A percentile compares a stretch with the other conserved stretches of the same genome.
Evolutionary conservation across 2,329 filamentous ascomycete genomes (phyloP).

Genomic region (Moelleriella libera): DNA sequence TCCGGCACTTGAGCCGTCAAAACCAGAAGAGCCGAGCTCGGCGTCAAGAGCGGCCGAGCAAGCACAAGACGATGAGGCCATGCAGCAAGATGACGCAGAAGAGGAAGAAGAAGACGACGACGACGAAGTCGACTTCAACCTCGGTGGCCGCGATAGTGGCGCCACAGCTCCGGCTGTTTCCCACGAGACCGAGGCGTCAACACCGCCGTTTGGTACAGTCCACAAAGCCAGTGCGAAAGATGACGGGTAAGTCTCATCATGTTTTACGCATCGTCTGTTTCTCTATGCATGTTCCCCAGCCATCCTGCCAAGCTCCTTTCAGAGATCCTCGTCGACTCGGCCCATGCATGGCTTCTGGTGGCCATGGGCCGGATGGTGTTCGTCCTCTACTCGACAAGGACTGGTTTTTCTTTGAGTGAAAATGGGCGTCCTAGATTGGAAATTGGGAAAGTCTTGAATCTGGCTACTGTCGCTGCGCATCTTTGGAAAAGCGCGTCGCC

Average conservation of each 20-base stretch:
- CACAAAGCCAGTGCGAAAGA: slow-evolving; percentile 50
- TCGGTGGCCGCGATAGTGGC: slow-evolving; percentile 27
- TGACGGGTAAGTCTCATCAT: slow-evolving; percentile 24
- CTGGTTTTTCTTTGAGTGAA: no score
- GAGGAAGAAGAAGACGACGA: slow-evolving; percentile 41
- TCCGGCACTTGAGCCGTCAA: slow-evolving; percentile 9
- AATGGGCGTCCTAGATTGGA: no score
- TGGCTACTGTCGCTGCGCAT: background rate
- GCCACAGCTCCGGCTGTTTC: slow-evolving; percentile 12
- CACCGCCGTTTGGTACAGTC: slow-evolving; percentile 20
- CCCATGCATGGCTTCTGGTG: no score
- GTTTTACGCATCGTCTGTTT: background rate
- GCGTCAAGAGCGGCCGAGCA: slow-evolving; percentile 1
- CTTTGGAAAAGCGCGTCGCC: background rate
- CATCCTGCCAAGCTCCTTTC: no score
- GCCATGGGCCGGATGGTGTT: no score
- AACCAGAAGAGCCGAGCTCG: slow-evolving; percentile 14
- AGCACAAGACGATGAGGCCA: slow-evolving; percentile 21
- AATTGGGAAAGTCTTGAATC: background rate
- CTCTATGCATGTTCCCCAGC: background rate
- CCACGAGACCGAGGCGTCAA: slow-evolving; percentile 17
- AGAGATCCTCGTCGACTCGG: no score
- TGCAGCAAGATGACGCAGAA: slow-evolving; percentile 27
- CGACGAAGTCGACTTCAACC: slow-evolving; percentile 45
- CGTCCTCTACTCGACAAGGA: no score